A percentile compares a stretch with the other conserved stretches of the same genome.
Conservation (phyloP, 2,329 filamentous ascomycete species). For the Neonectria hederae region DNA sequence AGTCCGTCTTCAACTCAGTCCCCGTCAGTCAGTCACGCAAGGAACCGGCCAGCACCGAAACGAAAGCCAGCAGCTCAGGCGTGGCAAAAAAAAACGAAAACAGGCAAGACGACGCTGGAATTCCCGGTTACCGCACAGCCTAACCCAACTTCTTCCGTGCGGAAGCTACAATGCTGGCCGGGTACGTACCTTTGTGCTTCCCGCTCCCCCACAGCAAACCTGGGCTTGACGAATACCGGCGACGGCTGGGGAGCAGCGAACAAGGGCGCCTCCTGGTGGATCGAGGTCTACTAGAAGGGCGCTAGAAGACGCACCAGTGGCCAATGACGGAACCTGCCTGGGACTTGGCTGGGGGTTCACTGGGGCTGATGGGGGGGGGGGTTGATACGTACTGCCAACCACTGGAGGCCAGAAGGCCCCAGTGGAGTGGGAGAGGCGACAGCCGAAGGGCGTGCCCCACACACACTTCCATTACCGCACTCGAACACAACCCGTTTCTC, state of each 20-base stretch:
- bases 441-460: constrained; percentile 7
- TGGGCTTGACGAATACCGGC: constrained; percentile 19
- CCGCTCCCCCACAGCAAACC: background rate
- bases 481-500: background rate
- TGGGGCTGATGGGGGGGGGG: constrained; percentile 4
- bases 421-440: constrained; percentile 1
- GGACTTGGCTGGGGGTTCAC: constrained; percentile 19
- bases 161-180: background rate
- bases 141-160: background rate
- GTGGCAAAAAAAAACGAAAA: constrained; percentile 14
- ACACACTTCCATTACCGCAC: background rate
- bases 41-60: constrained; percentile 17
- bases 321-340: constrained; percentile 26
- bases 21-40: constrained; percentile 24
- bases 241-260: constrained; percentile 2
- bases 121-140: background rate
- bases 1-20: background rate
- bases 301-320: constrained; percentile 40
- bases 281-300: constrained; percentile 35
- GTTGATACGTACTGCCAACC: background rate
- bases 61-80: constrained; percentile 11
- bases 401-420: background rate
- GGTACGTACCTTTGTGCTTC: constrained; percentile 3
- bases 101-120: constrained; percentile 8
- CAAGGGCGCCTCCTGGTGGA: background rate